phyloP scores from a whole-genome alignment of 2,329 filamentous ascomycete species.

The Phaeoacremonium minimum region DNA sequence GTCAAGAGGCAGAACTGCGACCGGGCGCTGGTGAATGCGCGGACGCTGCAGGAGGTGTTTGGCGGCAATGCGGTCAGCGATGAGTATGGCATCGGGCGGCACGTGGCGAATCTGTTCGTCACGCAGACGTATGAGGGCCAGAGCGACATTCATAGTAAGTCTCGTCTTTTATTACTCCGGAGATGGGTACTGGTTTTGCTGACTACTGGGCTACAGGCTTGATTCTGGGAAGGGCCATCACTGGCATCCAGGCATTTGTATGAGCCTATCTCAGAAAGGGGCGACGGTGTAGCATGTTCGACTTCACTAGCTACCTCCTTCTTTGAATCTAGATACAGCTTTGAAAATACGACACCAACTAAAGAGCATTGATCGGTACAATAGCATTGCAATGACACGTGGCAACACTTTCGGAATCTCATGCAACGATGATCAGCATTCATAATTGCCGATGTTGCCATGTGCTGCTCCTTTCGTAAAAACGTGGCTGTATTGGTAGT shows the following conservation, averaged over 20 bases:
- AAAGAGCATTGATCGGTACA: no score
- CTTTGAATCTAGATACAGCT: no score
- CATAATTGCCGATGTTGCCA: no score
- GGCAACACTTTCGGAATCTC: no score
- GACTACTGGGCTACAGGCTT: slow-evolving; percentile 44
- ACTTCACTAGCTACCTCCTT: no score
- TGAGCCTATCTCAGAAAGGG: no score
- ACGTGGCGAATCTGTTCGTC: slow-evolving; percentile 94
- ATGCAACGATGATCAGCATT: no score
- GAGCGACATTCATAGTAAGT: slow-evolving; percentile 92
- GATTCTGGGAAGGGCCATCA: slow-evolving; percentile 63
- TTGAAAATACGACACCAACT: no score
- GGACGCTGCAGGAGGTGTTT: slow-evolving; percentile 88
- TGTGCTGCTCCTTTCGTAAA: no score
- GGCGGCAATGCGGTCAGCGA: slow-evolving; percentile 98
- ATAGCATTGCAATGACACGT: no score
- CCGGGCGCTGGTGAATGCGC: slow-evolving; percentile 72
- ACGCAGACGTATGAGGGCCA: slow-evolving; percentile 98
- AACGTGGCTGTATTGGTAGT: no score
- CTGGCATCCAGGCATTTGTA: slow-evolving; percentile 75
- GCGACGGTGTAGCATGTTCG: no score
- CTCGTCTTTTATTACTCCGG: slow-evolving; percentile 2
- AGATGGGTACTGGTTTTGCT: slow-evolving; percentile 21
- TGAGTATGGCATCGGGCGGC: slow-evolving; percentile 90
- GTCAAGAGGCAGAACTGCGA: slow-evolving; percentile 98